Evolutionary conservation across 345 rosid genomes (phyloP).

Genomic region (Cardamine resedifolia): DNA sequence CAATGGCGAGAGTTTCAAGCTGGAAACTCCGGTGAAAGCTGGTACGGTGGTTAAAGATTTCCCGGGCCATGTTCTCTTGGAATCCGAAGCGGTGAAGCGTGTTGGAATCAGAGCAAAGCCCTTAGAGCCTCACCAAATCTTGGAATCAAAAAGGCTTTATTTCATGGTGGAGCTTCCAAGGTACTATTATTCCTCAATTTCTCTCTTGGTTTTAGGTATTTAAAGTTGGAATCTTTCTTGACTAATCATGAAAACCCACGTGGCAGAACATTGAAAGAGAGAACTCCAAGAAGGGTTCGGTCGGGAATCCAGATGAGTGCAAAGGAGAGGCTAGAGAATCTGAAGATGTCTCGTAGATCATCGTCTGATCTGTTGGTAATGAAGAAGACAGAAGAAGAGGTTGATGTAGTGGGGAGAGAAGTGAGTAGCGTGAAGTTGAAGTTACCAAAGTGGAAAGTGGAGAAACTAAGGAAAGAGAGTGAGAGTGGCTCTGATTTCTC

Average conservation of each 20-base stretch:
- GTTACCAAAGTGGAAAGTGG: slow-evolving; percentile 67
- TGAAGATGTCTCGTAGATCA: slow-evolving; percentile 78
- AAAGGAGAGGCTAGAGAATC: slow-evolving; percentile 75
- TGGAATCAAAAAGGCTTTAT: slow-evolving; percentile 77
- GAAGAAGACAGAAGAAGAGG: slow-evolving; percentile 19
- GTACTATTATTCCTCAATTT: slow-evolving; percentile 9
- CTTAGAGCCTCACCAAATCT: slow-evolving; percentile 47
- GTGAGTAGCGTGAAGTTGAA: slow-evolving; percentile 60
- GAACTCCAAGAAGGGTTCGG: slow-evolving; percentile 63
- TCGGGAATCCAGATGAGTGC: slow-evolving; percentile 86
- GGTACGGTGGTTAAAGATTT: slow-evolving; percentile 60
- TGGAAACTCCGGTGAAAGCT: slow-evolving; percentile 84
- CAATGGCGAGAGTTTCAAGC: slow-evolving; percentile 74
- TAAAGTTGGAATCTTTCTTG: not conserved
- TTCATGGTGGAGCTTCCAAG: slow-evolving; percentile 78
- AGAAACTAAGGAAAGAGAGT: slow-evolving; percentile 65
- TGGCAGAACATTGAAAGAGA: slow-evolving; percentile 41
- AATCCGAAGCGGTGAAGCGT: slow-evolving; percentile 79
- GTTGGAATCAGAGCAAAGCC: slow-evolving; percentile 77
- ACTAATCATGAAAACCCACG: slow-evolving; percentile 26
- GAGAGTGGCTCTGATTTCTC: slow-evolving; percentile 58
- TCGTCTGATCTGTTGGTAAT: slow-evolving; percentile 68
- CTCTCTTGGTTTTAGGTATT: not conserved
- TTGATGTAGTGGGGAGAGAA: not conserved
- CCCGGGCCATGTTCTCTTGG: slow-evolving; percentile 72